These are phyloP conservation scores for Aspergillus ellipticus DNA, from an alignment of 495 filamentous ascomycete species.

Conservation along the genomic window DNA sequence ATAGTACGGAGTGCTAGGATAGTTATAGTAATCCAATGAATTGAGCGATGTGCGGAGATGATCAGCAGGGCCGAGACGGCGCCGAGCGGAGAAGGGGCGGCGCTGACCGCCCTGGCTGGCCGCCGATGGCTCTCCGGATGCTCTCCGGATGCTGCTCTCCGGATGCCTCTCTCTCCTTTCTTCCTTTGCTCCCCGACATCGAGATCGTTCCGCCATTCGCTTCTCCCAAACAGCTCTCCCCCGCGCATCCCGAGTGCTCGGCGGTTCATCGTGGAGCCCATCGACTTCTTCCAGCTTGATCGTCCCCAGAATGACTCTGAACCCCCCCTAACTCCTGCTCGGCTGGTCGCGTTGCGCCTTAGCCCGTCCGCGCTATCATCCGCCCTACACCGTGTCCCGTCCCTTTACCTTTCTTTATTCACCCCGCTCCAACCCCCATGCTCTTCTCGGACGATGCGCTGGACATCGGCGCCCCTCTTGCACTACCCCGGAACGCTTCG, in stretches of 20 bases:
- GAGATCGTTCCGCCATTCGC: no score
- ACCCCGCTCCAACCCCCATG: background rate
- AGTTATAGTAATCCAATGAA: no score
- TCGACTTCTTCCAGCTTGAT: background rate
- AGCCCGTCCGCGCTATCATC: background rate
- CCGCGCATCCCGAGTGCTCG: background rate
- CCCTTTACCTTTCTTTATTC: background rate
- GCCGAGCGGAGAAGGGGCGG: background rate
- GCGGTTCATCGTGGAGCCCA: background rate
- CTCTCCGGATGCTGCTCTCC: background rate
- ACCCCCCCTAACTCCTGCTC: background rate
- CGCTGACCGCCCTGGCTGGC: background rate
- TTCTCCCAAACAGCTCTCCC: no score
- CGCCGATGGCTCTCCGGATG: no score
- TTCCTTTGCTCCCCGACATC: no score
- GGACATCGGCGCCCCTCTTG: background rate
- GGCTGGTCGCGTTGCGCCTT: background rate
- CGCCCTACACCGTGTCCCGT: background rate
- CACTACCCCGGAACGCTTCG: background rate
- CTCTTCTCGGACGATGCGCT: background rate
- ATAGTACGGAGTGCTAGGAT: no score
- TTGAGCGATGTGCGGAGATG: no score
- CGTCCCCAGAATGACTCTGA: background rate
- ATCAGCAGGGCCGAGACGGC: no score
- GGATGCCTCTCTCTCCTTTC: background rate